These are phyloP conservation scores for Camelina hispida DNA, from an alignment of 345 rosid species.

Conservation along the genomic window DNA sequence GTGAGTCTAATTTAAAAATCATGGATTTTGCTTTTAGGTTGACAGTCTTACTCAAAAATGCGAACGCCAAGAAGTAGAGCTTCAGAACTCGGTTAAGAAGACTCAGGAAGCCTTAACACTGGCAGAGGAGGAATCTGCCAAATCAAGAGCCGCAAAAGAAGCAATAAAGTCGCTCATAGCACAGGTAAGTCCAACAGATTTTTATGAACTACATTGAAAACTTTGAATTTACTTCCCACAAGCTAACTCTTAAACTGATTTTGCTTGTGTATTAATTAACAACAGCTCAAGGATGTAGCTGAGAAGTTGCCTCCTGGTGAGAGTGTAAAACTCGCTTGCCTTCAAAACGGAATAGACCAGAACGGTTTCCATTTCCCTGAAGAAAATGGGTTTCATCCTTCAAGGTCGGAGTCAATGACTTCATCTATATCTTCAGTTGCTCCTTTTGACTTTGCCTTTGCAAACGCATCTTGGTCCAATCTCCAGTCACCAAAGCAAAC, in stretches of 20 bases:
- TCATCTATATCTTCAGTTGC: constrained; percentile 60
- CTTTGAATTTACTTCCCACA: constrained; percentile 6
- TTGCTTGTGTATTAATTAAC: constrained; percentile 14
- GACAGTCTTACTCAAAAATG: constrained; percentile 78
- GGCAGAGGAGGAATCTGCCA: constrained; percentile 88
- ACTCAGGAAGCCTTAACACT: constrained; percentile 77
- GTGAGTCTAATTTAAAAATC: constrained; percentile 21
- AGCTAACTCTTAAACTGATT: constrained; percentile 4
- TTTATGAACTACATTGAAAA: constrained; percentile 17
- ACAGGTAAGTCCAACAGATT: constrained; percentile 56
- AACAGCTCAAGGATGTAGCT: constrained; percentile 95
- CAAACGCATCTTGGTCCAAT: constrained; percentile 55
- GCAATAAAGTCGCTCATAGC: constrained; percentile 92
- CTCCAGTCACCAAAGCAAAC: constrained; percentile 52
- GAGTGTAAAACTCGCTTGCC: constrained; percentile 55
- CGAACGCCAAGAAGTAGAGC: constrained; percentile 86
- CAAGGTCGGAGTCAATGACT: constrained; percentile 67
- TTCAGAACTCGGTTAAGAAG: constrained; percentile 77
- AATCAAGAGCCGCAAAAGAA: constrained; percentile 93
- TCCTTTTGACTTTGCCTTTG: constrained; percentile 47
- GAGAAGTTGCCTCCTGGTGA: constrained; percentile 89
- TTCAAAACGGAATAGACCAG: constrained; percentile 69
- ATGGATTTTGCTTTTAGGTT: constrained; percentile 60
- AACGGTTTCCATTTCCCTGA: constrained; percentile 60
- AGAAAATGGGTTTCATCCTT: constrained; percentile 52